phyloP scores from a whole-genome alignment of 345 rosid species.

The Populus davidiana region DNA sequence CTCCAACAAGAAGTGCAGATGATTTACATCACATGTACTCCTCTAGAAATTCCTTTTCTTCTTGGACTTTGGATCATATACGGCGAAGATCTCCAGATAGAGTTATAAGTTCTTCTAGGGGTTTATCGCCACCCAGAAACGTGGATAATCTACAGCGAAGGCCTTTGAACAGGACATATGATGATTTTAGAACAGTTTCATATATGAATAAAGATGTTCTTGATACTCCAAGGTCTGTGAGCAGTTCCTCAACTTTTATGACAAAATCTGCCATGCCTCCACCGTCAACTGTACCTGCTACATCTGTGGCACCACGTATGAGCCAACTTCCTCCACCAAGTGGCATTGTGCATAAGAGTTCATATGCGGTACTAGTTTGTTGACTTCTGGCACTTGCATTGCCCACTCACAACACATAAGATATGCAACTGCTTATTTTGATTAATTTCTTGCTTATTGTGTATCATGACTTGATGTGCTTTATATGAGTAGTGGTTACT shows the following conservation, averaged over 20 bases:
- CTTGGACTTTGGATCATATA: slow-evolving; percentile 69
- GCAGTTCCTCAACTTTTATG: slow-evolving; percentile 40
- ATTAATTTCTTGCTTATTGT: background rate
- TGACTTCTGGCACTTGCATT: background rate
- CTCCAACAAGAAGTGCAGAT: slow-evolving; percentile 50
- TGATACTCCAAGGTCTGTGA: slow-evolving; percentile 50
- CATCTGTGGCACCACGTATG: slow-evolving; percentile 44
- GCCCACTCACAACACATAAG: background rate
- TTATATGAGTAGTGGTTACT: background rate
- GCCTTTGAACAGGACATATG: slow-evolving; percentile 47
- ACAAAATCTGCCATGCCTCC: slow-evolving; percentile 50
- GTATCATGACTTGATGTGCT: background rate
- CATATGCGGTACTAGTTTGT: slow-evolving; percentile 49
- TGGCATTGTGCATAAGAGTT: slow-evolving; percentile 42
- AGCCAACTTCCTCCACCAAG: slow-evolving; percentile 53
- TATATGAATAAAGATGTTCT: slow-evolving; percentile 55
- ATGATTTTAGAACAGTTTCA: slow-evolving; percentile 53
- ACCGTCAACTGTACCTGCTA: slow-evolving; percentile 12
- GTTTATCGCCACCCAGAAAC: slow-evolving; percentile 54
- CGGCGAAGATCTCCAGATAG: slow-evolving; percentile 70
- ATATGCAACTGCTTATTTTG: background rate
- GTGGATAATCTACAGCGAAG: slow-evolving; percentile 48
- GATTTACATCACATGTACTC: slow-evolving; percentile 47
- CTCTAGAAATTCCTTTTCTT: slow-evolving; percentile 51
- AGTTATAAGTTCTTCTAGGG: slow-evolving; percentile 52